Conservation (phyloP, 2,329 filamentous ascomycete species). For the Aspergillus felis region DNA sequence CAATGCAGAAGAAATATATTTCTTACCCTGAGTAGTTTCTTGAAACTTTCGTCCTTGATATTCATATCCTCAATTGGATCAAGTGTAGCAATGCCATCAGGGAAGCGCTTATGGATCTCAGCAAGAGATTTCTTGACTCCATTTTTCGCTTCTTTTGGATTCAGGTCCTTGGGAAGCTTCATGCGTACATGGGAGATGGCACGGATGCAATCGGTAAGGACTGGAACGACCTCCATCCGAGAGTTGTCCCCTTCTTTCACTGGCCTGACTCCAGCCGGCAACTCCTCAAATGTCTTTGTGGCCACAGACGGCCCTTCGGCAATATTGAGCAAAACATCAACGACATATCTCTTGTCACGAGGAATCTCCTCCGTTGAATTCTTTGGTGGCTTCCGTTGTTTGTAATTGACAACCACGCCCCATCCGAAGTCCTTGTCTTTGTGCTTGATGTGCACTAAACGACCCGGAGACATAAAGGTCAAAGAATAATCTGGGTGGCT, state of each 20-base stretch:
- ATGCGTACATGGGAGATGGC: constrained; percentile 79
- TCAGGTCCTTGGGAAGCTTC: constrained; percentile 74
- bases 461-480: constrained; percentile 81
- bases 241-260: constrained; percentile 60
- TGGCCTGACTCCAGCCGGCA: constrained; percentile 61
- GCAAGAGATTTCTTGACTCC: constrained; percentile 63
- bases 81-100: constrained; percentile 81
- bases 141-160: constrained; percentile 64
- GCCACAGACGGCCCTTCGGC: constrained; percentile 50
- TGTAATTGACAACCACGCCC: constrained; percentile 80
- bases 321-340: constrained; percentile 74
- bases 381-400: constrained; percentile 61
- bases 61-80: constrained; percentile 97
- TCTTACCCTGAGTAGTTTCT: constrained; percentile 69
- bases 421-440: constrained; percentile 82
- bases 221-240: constrained; percentile 78
- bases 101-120: constrained; percentile 83
- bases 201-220: constrained; percentile 80
- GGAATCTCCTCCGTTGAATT: constrained; percentile 62
- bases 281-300: constrained; percentile 58
- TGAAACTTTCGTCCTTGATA: constrained; percentile 89
- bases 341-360: constrained; percentile 72
- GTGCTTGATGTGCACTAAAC: constrained; percentile 80
- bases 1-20: background rate
- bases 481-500: constrained; percentile 85